phyloP scores from a whole-genome alignment of 352 stramenopile genomes.

The Pythium volutum region DNA sequence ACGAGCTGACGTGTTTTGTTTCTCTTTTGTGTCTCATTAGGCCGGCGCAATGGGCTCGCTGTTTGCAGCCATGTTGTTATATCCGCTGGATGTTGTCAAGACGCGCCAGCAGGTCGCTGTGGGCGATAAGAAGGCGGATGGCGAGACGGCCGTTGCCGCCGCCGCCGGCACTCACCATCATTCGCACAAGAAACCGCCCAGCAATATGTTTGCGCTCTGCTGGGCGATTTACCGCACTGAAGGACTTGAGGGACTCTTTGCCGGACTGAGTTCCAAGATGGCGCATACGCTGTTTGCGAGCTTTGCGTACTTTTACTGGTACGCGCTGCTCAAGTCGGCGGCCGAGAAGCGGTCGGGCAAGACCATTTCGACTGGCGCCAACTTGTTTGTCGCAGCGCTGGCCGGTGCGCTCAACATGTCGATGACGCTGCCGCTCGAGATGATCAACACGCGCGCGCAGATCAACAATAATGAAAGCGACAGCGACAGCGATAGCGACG shows the following conservation, averaged over 20 bases:
- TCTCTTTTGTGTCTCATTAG: conserved; percentile 18
- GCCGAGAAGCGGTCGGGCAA: conserved; percentile 48
- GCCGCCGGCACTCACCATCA: background rate
- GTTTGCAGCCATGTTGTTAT: conserved; percentile 68
- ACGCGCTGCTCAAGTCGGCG: conserved; percentile 71
- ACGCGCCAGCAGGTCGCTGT: conserved; percentile 50
- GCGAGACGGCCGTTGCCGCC: background rate
- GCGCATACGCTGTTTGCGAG: conserved; percentile 74
- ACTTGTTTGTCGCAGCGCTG: conserved; percentile 69
- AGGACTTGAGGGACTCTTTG: conserved; percentile 59
- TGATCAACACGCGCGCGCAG: conserved; percentile 86
- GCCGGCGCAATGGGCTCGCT: conserved; percentile 74
- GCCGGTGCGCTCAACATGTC: conserved; percentile 86
- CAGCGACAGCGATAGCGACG: conserved; percentile 31
- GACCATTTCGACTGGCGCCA: conserved; percentile 58
- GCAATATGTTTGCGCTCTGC: conserved; percentile 52
- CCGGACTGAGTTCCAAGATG: conserved; percentile 69
- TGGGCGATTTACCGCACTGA: conserved; percentile 71
- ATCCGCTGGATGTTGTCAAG: conserved; percentile 78
- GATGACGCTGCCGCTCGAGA: conserved; percentile 85
- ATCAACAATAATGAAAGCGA: conserved; percentile 29
- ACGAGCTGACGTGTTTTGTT: conserved; percentile 1
- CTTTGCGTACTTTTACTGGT: conserved; percentile 88
- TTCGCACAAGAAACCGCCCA: conserved; percentile 30
- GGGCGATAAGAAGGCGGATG: background rate